Evolutionary conservation across 2,329 filamentous ascomycete genomes (phyloP), one percentile per base, ranked within the genome.

Genomic region (Fusarium lyarnte): DNA sequence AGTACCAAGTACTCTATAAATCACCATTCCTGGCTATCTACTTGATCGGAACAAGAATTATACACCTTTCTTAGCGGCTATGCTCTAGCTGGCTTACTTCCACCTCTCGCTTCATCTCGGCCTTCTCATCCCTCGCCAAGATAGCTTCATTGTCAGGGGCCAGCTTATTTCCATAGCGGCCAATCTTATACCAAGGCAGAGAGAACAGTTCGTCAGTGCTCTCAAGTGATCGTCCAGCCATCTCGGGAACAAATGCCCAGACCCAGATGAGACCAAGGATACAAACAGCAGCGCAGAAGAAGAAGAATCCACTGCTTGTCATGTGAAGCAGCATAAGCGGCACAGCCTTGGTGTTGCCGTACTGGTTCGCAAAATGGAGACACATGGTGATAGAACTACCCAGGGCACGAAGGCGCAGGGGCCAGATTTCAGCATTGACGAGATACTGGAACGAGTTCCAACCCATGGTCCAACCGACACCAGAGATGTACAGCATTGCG

Each of bases 141-240:
- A 68, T 68, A 16, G 65, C 65, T 8, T 68, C 65, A 6, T 16
- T 62, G 16, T 68, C 65, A 36, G 65, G 65, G 2, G 65, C 65
- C 16, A 68, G 55, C 31, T 35, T 68, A 1, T 35, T 68, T 54
- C 84, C 84, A 66, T 81, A 76, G 2, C 79, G 79, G 5, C 91
- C 91, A 74, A 93, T 92, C 79, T 88, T 85, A 77, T 90, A 88
- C 91, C 91, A 93, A 1, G 88, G 89, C 60, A 92, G 81, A 38
- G 84, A 86, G 77, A 93, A 93, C 72, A 93, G 80, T 23, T 84
- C 83, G 77, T 93, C 90, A 84, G 92, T 91, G 54, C 85, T 87
- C 81, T 90, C 89, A 16, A 90, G 82, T 46, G 81, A 83, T 21
- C 83, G 79, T 6, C 90, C 90, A 0, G 86, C 86, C 0, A 90